Evolutionary conservation across 1,284 basidiomycete genomes (phyloP).

Genomic region (Stygiomarasmius scandens): DNA sequence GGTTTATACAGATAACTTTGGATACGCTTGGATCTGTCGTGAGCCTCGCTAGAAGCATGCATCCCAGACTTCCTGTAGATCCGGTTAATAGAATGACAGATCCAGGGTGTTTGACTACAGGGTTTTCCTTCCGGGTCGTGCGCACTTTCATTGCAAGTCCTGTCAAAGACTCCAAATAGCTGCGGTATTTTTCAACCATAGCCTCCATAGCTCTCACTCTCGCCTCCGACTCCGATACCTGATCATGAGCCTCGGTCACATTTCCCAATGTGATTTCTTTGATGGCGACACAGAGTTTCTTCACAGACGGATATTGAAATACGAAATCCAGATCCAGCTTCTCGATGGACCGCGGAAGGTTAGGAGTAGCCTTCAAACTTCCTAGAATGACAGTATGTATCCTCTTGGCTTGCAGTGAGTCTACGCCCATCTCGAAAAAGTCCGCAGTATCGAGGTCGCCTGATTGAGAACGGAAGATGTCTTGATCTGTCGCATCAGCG

Average conservation of each 20-base stretch:
- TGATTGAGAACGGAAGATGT: not conserved
- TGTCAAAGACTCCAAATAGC: slow-evolving; percentile 20
- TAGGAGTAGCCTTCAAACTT: slow-evolving; percentile 15
- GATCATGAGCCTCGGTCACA: not conserved
- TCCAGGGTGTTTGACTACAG: slow-evolving; percentile 1
- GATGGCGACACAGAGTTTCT: slow-evolving; percentile 27
- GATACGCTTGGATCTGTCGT: slow-evolving; percentile 20
- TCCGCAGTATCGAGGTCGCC: slow-evolving; percentile 29
- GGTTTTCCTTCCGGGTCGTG: slow-evolving; percentile 18
- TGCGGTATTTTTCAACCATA: slow-evolving; percentile 30
- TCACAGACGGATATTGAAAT: slow-evolving; percentile 33
- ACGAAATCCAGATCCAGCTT: slow-evolving; percentile 31
- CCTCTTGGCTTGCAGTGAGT: slow-evolving; percentile 36
- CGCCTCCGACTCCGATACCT: not conserved
- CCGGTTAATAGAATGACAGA: slow-evolving; percentile 35
- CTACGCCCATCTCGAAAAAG: slow-evolving; percentile 41
- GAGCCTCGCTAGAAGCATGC: slow-evolving; percentile 30
- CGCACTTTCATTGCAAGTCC: slow-evolving; percentile 16
- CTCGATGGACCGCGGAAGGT: slow-evolving; percentile 20
- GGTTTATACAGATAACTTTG: slow-evolving; percentile 27
- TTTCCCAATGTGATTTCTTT: slow-evolving; percentile 24
- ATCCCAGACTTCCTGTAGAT: slow-evolving; percentile 38
- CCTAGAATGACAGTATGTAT: slow-evolving; percentile 28
- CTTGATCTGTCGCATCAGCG: slow-evolving; percentile 18
- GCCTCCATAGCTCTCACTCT: slow-evolving; percentile 31